Evolutionary conservation across 352 stramenopile species (phyloP), one percentile per base, ranked within the genome.

Genomic region (Peronospora destructor): DNA sequence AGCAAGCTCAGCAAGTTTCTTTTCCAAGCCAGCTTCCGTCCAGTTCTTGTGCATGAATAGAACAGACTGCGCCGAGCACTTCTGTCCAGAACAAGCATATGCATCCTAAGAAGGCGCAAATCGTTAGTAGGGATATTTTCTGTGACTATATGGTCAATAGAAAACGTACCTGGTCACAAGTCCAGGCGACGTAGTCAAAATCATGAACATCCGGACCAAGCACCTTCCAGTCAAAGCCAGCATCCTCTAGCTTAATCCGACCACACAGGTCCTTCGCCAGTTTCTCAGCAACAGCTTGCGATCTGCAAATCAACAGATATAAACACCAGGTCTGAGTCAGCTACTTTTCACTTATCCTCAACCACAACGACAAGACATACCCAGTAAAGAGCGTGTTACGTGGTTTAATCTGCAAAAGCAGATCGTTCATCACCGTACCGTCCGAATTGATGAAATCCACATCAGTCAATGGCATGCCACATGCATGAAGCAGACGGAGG

Each of bases 31-130:
- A 40, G 81, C 78, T 6, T 86, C 59, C 40, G 59, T 49, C 94
- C 95, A 99, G 74, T 98, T 98, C 61, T 98, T 92, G 76, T 99
- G 96, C 67, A 97, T 89, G 73, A 99, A 99, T 25, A 98, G 72
- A 50, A 98, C 97, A 39, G 93, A 98, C 71, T 99, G 91, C 8
- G 96, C 96, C 13, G 91, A 98, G 76, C 96, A 99, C 81, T 99
- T 99, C 70, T 99, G 96, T 30, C 95, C 96, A n/a, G 84, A 95
- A 61, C 81, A 97, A 17, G 95, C 96, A 62, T 99, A 99, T 7
- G 96, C 95, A 70, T 99, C 96, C 83, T 78, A 45, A 23, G 28
- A 43, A 56, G 41, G 17, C 9, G 34, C 32, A 44, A 42, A 29
- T 12, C 38, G 3, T 49, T 3, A 45, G 52, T 56, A 63, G 11